phyloP scores from a whole-genome alignment of 1,284 basidiomycete genomes.

The Mycosarcoma mackinlayi region DNA sequence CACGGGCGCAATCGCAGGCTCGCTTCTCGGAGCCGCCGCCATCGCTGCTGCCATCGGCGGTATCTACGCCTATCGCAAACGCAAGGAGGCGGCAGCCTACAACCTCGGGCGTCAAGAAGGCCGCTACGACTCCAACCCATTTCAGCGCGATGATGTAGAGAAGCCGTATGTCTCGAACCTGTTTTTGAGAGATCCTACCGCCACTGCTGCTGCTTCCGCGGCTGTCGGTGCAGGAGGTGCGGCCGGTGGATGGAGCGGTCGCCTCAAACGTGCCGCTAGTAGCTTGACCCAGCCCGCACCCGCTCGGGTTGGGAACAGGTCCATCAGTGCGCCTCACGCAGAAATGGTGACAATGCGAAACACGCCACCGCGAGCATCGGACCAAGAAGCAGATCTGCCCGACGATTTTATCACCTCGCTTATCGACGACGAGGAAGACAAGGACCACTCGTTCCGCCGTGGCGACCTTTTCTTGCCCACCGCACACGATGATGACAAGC shows the following conservation, averaged over 20 bases:
- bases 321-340: conserved; percentile 16
- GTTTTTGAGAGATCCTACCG: conserved; percentile 22
- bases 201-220: neutral
- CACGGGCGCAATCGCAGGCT: conserved; percentile 58
- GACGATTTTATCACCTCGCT: conserved; percentile 45
- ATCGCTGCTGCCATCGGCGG: conserved; percentile 61
- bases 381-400: conserved; percentile 10
- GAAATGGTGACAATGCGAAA: conserved; percentile 20
- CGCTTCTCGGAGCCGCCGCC: conserved; percentile 61
- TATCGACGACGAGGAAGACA: conserved; percentile 20
- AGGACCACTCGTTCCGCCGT: conserved; percentile 3
- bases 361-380: conserved; percentile 11
- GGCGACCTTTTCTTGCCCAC: conserved; percentile 17
- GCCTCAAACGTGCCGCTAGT: conserved; percentile 28
- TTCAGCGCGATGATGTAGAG: conserved; percentile 15
- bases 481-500: neutral
- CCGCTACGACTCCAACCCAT: conserved; percentile 24
- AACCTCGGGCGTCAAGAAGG: conserved; percentile 17
- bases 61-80: conserved; percentile 63
- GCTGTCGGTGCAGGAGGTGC: conserved; percentile 15
- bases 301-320: conserved; percentile 3
- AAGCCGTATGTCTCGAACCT: conserved; percentile 49
- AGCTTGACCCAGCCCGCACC: conserved; percentile 3
- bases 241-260: conserved; percentile 21
- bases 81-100: conserved; percentile 48